These are phyloP conservation scores for Tagetes patula DNA, from an alignment of 129 eudicot species.

Conservation along the genomic window DNA sequence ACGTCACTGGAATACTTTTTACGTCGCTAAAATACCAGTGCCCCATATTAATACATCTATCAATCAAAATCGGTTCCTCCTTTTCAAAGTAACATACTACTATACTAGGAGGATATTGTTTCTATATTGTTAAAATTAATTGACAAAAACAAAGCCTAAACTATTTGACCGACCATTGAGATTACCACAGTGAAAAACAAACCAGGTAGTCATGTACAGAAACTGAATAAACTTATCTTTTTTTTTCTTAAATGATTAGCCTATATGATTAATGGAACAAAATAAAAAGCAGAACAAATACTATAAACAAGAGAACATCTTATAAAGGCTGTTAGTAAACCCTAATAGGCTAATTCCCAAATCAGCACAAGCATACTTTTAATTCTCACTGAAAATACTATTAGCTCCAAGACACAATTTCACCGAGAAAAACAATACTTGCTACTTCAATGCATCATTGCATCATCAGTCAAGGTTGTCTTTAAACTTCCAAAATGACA, in stretches of 20 bases:
- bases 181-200: slow-evolving; percentile 7
- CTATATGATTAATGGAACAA: slow-evolving; percentile 10
- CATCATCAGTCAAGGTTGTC: too few relatives aligned
- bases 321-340: slow-evolving; percentile 5
- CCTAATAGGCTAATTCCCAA: too few relatives aligned
- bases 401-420: too few relatives aligned
- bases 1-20: neutral
- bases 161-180: neutral
- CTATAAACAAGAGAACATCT: neutral
- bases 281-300: neutral
- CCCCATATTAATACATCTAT: neutral
- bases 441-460: too few relatives aligned
- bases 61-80: slow-evolving; percentile 1
- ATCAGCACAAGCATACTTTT: too few relatives aligned
- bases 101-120: slow-evolving; percentile 1
- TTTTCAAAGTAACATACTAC: neutral
- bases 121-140: neutral
- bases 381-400: too few relatives aligned
- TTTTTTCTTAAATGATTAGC: neutral
- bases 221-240: slow-evolving; percentile 1
- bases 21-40: neutral
- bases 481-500: too few relatives aligned
- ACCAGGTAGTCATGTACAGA: neutral
- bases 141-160: neutral
- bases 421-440: too few relatives aligned